Evolutionary conservation across 202 grass and related monocot genomes (phyloP).

Genomic region (Setaria italica): DNA sequence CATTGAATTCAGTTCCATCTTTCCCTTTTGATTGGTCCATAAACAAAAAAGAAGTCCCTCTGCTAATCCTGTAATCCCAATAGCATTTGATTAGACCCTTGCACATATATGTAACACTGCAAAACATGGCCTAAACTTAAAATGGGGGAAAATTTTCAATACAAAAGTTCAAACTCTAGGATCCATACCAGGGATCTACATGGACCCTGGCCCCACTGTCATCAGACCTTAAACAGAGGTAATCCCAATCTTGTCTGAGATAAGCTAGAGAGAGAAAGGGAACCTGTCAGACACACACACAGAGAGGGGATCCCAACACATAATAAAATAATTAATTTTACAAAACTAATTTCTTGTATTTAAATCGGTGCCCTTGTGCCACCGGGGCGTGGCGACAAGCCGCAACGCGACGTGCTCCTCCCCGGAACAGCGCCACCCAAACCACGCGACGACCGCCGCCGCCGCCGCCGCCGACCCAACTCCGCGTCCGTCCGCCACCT

Average conservation of each 20-base stretch:
- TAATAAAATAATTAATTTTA: background rate
- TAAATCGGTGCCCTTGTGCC: constrained; percentile 31
- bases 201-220: background rate
- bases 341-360: background rate
- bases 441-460: constrained; percentile 12
- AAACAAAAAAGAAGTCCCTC: too few species aligned
- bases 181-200: background rate
- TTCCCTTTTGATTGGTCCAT: too few species aligned
- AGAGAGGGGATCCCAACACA: background rate
- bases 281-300: background rate
- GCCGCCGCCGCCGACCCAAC: constrained; percentile 3
- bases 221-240: background rate
- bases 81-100: too few species aligned
- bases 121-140: background rate
- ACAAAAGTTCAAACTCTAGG: background rate
- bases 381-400: constrained; percentile 43
- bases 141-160: background rate
- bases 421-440: constrained; percentile 47
- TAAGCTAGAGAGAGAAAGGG: background rate
- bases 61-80: too few species aligned
- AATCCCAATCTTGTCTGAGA: background rate
- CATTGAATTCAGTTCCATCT: too few species aligned
- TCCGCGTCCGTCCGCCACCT: background rate
- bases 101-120: too few species aligned
- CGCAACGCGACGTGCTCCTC: constrained; percentile 48